Evolutionary conservation across 2,329 filamentous ascomycete species (phyloP).

Genomic region (Fusarium udum): DNA sequence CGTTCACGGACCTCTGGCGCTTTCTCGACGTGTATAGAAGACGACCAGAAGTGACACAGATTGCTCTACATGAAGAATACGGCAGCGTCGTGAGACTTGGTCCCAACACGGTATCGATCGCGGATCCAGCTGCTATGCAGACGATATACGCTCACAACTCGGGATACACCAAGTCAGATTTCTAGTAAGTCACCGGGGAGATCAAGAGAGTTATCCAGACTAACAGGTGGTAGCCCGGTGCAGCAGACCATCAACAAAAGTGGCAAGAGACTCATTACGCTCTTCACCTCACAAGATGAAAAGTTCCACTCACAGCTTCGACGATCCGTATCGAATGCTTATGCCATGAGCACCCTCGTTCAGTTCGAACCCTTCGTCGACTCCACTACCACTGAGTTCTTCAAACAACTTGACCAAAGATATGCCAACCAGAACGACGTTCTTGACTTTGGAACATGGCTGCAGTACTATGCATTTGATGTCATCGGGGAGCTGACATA

Average conservation of each 20-base stretch:
- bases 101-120: background rate
- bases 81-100: constrained; percentile 19
- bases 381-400: background rate
- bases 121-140: constrained; percentile 5
- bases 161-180: constrained; percentile 15
- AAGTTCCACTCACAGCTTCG: constrained; percentile 1
- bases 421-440: background rate
- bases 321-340: background rate
- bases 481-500: constrained; percentile 26
- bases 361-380: constrained; percentile 8
- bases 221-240: background rate
- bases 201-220: rapidly evolving
- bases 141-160: constrained; percentile 16
- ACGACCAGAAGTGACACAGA: constrained; percentile 18
- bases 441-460: constrained; percentile 26
- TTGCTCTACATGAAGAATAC: constrained; percentile 16
- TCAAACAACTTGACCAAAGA: background rate
- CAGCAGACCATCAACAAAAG: constrained; percentile 2
- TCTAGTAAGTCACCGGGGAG: rapidly evolving
- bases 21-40: constrained; percentile 14
- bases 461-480: constrained; percentile 36
- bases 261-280: background rate
- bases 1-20: constrained; percentile 15
- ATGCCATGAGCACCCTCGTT: constrained; percentile 3
- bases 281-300: constrained; percentile 6